These are phyloP conservation scores for Dunaliella sp. DNA, from an alignment of 139 green algal species.

Conservation along the genomic window DNA sequence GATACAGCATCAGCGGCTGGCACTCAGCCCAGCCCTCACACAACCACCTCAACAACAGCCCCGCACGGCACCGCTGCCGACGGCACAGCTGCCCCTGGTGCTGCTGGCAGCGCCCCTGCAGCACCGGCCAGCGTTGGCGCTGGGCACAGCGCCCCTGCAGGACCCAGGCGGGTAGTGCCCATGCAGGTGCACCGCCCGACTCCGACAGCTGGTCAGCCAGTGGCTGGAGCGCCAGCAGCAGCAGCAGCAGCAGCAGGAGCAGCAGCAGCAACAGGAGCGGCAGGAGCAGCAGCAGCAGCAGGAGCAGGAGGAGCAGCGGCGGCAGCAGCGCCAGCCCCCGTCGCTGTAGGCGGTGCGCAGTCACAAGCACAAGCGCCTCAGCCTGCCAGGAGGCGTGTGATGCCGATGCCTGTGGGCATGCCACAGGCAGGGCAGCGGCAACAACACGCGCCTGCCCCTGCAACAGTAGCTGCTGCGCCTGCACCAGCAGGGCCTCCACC, in stretches of 20 bases:
- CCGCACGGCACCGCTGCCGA: no score
- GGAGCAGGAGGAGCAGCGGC: neutral
- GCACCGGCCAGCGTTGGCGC: no score
- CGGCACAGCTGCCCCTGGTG: conserved; percentile 5
- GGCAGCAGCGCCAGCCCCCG: neutral
- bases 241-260: neutral
- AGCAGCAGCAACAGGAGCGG: neutral
- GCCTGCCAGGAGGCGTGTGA: conserved; percentile 12
- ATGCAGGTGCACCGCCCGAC: neutral
- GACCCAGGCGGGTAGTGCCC: conserved; percentile 23
- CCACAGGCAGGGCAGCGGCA: no score
- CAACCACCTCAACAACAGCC: no score
- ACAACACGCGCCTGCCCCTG: no score
- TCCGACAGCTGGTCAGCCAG: neutral
- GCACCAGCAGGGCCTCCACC: no score
- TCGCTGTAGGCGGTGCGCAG: neutral
- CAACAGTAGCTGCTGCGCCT: no score
- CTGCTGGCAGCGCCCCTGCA: conserved; percentile 8
- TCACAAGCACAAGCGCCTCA: neutral
- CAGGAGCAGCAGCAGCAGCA: neutral
- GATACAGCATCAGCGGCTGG: no score
- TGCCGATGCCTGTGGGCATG: neutral
- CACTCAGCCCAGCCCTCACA: no score
- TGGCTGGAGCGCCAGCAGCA: no score
- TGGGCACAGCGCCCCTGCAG: conserved; percentile 9